Evolutionary conservation across 306 rosid genomes (phyloP), one percentile per base, ranked within the genome.

Genomic region (Dalbergia cochinchinensis): DNA sequence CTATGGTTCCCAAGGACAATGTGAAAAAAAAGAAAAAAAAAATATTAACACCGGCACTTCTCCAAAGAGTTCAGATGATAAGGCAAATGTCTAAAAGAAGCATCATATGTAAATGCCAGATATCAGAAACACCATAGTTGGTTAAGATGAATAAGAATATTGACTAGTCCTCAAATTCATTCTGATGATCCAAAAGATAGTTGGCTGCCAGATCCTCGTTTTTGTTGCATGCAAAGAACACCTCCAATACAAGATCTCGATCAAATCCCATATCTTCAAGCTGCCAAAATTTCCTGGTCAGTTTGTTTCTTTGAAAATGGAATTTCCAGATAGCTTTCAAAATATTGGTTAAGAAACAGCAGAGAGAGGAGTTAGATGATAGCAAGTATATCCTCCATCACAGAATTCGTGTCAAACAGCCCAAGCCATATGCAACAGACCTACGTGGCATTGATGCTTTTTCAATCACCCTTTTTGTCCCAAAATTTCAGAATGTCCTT

Each of bases 261-360:
- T 87, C 92, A 13, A 92, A 92, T 50, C 97, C 97, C 97, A 92
- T 92, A 45, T 88, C 97, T 85, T 86, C 87, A 77, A 92, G 94
- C 97, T 92, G 92, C 62, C 13, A 79, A 83, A 42, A 47, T 7
- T 67, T 73, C 37, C 16, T 14, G n/a, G 73, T 83, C 68, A 83
- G 68, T 62, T 2, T 26, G 4, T 9, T 26, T 41, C 31, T 61
- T 39, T 13, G 26, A 7, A 10, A 9, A 12, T 41, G 42, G 37
- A 53, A 53, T 61, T n/a, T 34, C 68, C 48, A 60, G 14, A 1
- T 51, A 62, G 58, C 19, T 71, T 35, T 16, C 69, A 39, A 34
- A 5, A 44, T 9, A 14, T 22, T 8, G 31, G 26, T 62, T 63
- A 16, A 64, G 18, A 69, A 47, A 13, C 48, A 5, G 13, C 34